Evolutionary conservation across 805 yeast genomes (phyloP).

Genomic region (Phaffomyces opuntiae): DNA sequence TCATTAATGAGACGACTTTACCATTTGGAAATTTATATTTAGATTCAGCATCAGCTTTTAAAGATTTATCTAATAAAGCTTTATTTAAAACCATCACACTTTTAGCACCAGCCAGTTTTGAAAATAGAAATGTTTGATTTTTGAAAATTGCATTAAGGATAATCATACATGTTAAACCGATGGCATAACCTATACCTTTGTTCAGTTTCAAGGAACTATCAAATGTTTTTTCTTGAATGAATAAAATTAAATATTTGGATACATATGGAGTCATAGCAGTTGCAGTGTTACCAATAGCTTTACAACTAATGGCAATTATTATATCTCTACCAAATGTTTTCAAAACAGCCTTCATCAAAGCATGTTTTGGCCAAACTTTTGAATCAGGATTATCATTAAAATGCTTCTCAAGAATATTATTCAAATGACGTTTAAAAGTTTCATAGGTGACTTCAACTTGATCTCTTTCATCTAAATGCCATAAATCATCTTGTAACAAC

Average conservation of each 20-base stretch:
- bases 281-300: conserved; percentile 37
- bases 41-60: conserved; percentile 48
- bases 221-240: conserved; percentile 35
- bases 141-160: conserved; percentile 37
- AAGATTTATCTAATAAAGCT: conserved; percentile 59
- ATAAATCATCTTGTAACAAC: conserved; percentile 55
- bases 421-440: conserved; percentile 28
- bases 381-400: not conserved
- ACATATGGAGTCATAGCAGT: conserved; percentile 47
- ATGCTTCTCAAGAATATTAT: conserved; percentile 14
- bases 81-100: conserved; percentile 62
- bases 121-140: conserved; percentile 55
- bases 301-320: conserved; percentile 29
- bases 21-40: conserved; percentile 55
- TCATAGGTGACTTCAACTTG: conserved; percentile 31
- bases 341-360: conserved; percentile 34
- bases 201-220: conserved; percentile 33
- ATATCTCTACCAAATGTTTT: conserved; percentile 39
- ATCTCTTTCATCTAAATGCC: conserved; percentile 32
- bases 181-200: conserved; percentile 67
- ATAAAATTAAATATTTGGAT: conserved; percentile 42
- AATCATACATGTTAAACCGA: conserved; percentile 56
- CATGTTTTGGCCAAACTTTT: conserved; percentile 14
- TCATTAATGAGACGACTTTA: conserved; percentile 63
- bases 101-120: conserved; percentile 59